These are phyloP conservation scores for Mortierella sp. DNA, from an alignment of 371 early-diverging fungal species.

Conservation along the genomic window DNA sequence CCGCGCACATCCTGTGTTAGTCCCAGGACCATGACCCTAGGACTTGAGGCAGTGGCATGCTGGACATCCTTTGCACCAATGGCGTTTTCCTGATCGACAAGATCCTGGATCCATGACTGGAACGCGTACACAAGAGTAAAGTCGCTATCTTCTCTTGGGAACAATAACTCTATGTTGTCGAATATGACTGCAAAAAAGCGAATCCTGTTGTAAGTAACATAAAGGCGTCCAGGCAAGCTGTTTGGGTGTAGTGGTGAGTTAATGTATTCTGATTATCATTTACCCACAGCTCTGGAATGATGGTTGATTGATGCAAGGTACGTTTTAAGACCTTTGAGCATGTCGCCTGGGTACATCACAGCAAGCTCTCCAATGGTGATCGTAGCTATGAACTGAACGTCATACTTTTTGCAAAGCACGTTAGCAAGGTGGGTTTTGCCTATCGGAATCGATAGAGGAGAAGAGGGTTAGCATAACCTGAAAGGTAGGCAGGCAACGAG, in stretches of 20 bases:
- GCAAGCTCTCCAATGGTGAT: constrained; percentile 47
- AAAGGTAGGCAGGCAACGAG: background rate
- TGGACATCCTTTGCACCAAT: background rate
- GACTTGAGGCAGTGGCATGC: background rate
- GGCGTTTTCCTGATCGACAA: constrained; percentile 8
- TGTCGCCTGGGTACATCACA: constrained; percentile 42
- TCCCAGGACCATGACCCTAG: constrained; percentile 21
- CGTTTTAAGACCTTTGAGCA: constrained; percentile 39
- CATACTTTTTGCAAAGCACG: constrained; percentile 24
- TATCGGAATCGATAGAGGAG: background rate
- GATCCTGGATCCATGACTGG: constrained; percentile 41
- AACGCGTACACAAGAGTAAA: constrained; percentile 51
- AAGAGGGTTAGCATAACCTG: background rate
- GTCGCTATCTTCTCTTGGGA: constrained; percentile 56
- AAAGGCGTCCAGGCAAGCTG: no score
- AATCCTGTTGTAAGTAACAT: no score
- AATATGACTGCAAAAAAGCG: constrained; percentile 55
- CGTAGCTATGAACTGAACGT: constrained; percentile 16
- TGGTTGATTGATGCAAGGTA: constrained; percentile 28
- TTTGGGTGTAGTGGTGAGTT: no score
- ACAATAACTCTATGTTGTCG: constrained; percentile 67
- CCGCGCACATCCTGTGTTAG: constrained; percentile 17
- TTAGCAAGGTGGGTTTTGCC: constrained; percentile 35
- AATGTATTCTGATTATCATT: background rate
- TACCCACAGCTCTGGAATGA: constrained; percentile 26